Conservation (phyloP, 257 asterid genomes). For the Rauvolfia tetraphylla region DNA sequence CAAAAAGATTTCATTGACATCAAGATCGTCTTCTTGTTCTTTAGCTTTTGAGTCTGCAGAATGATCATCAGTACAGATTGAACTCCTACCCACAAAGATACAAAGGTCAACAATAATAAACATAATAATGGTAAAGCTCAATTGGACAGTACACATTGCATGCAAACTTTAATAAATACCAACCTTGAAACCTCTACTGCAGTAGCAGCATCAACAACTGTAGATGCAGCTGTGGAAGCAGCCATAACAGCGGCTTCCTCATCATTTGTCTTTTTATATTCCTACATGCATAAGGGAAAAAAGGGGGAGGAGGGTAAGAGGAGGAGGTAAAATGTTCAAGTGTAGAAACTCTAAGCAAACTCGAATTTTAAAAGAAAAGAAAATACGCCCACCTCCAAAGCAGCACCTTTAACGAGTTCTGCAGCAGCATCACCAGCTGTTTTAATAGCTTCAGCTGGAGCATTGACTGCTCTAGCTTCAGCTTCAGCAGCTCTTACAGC, state of each 20-base stretch:
- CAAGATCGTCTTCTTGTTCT: constrained; percentile 56
- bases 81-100: constrained; percentile 38
- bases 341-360: not conserved
- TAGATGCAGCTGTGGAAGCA: constrained; percentile 86
- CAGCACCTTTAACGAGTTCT: constrained; percentile 91
- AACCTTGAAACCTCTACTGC: constrained; percentile 73
- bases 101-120: not conserved
- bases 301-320: too few species aligned
- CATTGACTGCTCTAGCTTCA: constrained; percentile 91
- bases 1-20: constrained; percentile 51
- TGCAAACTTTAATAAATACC: constrained; percentile 23
- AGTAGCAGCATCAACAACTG: constrained; percentile 86
- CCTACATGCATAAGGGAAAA: constrained; percentile 37
- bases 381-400: constrained; percentile 63
- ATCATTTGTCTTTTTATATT: constrained; percentile 61
- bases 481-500: constrained; percentile 97
- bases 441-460: constrained; percentile 78
- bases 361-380: constrained; percentile 19
- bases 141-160: not conserved
- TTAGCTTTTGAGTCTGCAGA: constrained; percentile 42
- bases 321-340: not conserved
- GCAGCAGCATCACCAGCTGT: constrained; percentile 99
- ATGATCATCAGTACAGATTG: constrained; percentile 45
- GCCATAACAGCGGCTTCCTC: constrained; percentile 87
- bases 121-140: not conserved